Evolutionary conservation across 148 eudicot species (phyloP).

Genomic region (Dysphania ambrosioides): DNA sequence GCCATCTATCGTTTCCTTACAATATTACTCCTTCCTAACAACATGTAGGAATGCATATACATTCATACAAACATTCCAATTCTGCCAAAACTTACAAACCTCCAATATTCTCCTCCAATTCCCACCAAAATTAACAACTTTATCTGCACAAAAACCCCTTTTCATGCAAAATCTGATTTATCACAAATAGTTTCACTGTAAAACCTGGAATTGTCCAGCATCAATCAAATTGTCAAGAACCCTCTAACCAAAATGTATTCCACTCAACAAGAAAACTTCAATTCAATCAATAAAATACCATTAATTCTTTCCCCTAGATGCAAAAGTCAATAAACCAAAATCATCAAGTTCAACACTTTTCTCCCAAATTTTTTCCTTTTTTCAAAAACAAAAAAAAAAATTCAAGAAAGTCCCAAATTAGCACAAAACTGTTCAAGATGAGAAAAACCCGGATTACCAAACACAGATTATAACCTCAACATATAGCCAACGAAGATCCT

Average conservation of each 20-base stretch:
- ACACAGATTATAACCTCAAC: slow-evolving; percentile 18
- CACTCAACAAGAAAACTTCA: slow-evolving; percentile 7
- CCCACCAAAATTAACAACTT: slow-evolving; percentile 13
- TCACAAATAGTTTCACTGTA: slow-evolving; percentile 18
- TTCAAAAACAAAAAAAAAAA: slow-evolving; percentile 19
- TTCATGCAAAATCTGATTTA: slow-evolving; percentile 15
- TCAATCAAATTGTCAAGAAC: slow-evolving; percentile 18
- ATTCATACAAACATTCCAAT: slow-evolving; percentile 28
- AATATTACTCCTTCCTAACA: slow-evolving; percentile 21
- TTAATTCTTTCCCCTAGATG: neutral
- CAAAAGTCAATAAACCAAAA: slow-evolving; percentile 10
- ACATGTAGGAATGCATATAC: slow-evolving; percentile 29
- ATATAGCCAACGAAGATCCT: slow-evolving; percentile 17
- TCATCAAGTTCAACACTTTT: slow-evolving; percentile 9
- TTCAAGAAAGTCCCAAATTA: slow-evolving; percentile 29
- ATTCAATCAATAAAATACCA: slow-evolving; percentile 6
- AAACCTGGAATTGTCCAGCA: slow-evolving; percentile 22
- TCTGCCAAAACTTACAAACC: slow-evolving; percentile 12
- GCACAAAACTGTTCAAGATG: slow-evolving; percentile 19
- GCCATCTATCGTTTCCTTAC: slow-evolving; percentile 41
- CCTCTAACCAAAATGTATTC: slow-evolving; percentile 15
- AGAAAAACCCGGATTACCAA: slow-evolving; percentile 46
- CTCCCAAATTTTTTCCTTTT: neutral
- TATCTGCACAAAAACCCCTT: neutral
- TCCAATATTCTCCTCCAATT: slow-evolving; percentile 17